phyloP scores from a whole-genome alignment of 2,329 filamentous ascomycete species.

The Colletotrichum tropicale region DNA sequence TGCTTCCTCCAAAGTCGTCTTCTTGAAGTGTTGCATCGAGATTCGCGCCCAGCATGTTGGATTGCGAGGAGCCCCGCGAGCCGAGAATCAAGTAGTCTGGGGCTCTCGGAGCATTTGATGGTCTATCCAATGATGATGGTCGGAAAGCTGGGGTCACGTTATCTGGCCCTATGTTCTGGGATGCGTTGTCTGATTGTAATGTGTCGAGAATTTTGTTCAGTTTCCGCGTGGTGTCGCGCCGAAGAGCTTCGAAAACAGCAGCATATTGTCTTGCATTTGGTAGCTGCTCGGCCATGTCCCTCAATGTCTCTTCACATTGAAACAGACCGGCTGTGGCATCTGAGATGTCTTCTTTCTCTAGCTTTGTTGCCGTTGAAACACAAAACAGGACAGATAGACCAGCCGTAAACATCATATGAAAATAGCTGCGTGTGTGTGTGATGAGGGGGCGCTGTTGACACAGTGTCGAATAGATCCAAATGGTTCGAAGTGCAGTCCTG shows the following conservation, averaged over 20 bases:
- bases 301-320: constrained; percentile 26
- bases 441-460: constrained; percentile 35
- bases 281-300: constrained; percentile 28
- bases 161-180: neutral
- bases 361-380: constrained; percentile 13
- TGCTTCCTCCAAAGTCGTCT: neutral
- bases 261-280: constrained; percentile 29
- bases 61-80: neutral
- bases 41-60: neutral
- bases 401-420: constrained; percentile 51
- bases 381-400: constrained; percentile 41
- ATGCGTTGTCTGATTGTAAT: neutral
- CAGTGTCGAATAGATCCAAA: constrained; percentile 41
- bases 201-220: neutral
- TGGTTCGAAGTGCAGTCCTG: constrained; percentile 37
- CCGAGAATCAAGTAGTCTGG: neutral
- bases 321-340: constrained; percentile 6
- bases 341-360: neutral
- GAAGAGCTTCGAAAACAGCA: constrained; percentile 29
- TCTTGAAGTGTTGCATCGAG: neutral
- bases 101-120: neutral
- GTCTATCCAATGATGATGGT: neutral
- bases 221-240: constrained; percentile 23
- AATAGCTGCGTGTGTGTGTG: constrained; percentile 51
- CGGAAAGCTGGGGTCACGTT: neutral